Conservation (phyloP, 2,329 filamentous ascomycete genomes). For the Phaeosphaeria sp. region DNA sequence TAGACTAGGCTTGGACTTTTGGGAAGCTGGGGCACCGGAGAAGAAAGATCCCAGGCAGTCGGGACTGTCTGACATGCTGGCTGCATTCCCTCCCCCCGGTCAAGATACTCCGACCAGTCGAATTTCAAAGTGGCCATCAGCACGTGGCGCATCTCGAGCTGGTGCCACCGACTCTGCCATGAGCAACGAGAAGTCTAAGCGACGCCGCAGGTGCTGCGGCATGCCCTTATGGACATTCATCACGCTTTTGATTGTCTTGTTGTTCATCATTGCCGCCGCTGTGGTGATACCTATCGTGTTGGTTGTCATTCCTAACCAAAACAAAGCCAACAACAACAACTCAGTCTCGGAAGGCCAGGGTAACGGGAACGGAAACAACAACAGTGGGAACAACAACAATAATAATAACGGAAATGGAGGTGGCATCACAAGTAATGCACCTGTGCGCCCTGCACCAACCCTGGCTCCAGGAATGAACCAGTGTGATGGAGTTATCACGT, state of each 20-base stretch:
- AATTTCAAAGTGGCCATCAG: constrained; percentile 40
- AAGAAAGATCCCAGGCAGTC: constrained; percentile 51
- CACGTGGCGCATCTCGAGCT: constrained; percentile 11
- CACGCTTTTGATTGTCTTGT: constrained; percentile 66
- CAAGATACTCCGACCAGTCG: constrained; percentile 50
- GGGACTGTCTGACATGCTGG: constrained; percentile 68
- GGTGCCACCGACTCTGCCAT: constrained; percentile 23
- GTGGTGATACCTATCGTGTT: constrained; percentile 77
- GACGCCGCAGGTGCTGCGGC: constrained; percentile 76
- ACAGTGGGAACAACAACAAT: constrained; percentile 11
- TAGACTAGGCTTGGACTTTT: constrained; percentile 60
- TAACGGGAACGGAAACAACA: constrained; percentile 37
- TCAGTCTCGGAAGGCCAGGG: neutral
- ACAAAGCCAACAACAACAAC: constrained; percentile 29
- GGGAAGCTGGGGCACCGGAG: constrained; percentile 45
- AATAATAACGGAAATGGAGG: constrained; percentile 25
- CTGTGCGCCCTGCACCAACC: constrained; percentile 27
- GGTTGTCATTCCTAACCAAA: constrained; percentile 63
- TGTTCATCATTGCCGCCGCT: constrained; percentile 79
- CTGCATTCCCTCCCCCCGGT: constrained; percentile 67
- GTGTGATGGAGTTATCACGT: constrained; percentile 69
- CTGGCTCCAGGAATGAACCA: constrained; percentile 24
- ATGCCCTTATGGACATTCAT: constrained; percentile 82
- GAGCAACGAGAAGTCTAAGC: constrained; percentile 39
- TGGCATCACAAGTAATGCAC: constrained; percentile 24